phyloP scores from a whole-genome alignment of 2,329 filamentous ascomycete species.

The Periglandula ipomoeae region DNA sequence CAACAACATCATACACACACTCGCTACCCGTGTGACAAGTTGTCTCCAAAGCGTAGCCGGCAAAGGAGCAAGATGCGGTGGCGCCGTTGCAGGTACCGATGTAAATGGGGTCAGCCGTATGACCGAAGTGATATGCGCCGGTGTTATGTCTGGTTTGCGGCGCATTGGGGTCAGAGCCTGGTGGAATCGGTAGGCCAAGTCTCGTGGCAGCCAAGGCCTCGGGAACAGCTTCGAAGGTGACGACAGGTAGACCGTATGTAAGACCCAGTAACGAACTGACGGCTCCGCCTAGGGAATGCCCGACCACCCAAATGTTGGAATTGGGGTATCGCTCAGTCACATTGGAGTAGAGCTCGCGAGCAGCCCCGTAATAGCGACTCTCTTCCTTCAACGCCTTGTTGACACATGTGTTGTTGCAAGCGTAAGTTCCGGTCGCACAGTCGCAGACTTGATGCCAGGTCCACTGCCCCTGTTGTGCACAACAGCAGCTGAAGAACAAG shows the following conservation, averaged over 20 bases:
- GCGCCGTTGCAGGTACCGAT: constrained; percentile 90
- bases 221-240: constrained; percentile 88
- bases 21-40: constrained; percentile 83
- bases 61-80: constrained; percentile 80
- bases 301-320: constrained; percentile 79
- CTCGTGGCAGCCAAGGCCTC: constrained; percentile 81
- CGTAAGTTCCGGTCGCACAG: constrained; percentile 78
- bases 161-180: constrained; percentile 60
- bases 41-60: constrained; percentile 87
- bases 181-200: constrained; percentile 77
- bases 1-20: constrained; percentile 88
- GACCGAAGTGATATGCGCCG: constrained; percentile 82
- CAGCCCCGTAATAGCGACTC: constrained; percentile 85
- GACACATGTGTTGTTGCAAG: constrained; percentile 89
- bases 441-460: constrained; percentile 90
- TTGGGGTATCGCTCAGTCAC: constrained; percentile 81
- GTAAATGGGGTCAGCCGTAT: constrained; percentile 91
- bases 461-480: constrained; percentile 83
- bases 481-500: constrained; percentile 96
- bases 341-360: constrained; percentile 83
- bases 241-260: constrained; percentile 82
- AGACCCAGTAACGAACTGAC: constrained; percentile 81
- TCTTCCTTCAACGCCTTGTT: constrained; percentile 65
- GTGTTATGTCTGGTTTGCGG: constrained; percentile 66
- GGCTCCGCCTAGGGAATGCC: constrained; percentile 86